Evolutionary conservation across 768 basidiomycete species (phyloP).

Genomic region (Tubosaeta sp.): DNA sequence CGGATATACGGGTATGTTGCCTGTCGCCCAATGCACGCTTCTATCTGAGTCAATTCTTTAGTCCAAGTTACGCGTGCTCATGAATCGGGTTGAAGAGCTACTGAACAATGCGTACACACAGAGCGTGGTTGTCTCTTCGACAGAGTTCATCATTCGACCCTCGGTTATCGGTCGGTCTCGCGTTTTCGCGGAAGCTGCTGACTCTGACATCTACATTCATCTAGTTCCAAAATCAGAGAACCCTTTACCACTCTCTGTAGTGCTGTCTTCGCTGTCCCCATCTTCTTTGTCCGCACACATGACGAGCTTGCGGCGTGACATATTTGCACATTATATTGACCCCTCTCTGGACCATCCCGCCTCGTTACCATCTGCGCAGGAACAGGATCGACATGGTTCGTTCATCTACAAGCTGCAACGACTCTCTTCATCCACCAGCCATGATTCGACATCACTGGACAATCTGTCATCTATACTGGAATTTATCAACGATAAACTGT

Average conservation of each 20-base stretch:
- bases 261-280: slow-evolving; percentile 57
- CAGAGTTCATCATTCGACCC: slow-evolving; percentile 46
- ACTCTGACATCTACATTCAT: slow-evolving; percentile 4
- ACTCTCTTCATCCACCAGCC: slow-evolving; percentile 39
- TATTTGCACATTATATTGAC: slow-evolving; percentile 57
- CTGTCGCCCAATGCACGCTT: not conserved
- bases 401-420: slow-evolving; percentile 46
- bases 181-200: slow-evolving; percentile 1
- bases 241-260: slow-evolving; percentile 45
- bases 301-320: slow-evolving; percentile 59
- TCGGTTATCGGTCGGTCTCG: slow-evolving; percentile 46
- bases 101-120: slow-evolving; percentile 64
- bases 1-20: slow-evolving; percentile 53
- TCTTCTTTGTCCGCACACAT: slow-evolving; percentile 53
- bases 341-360: slow-evolving; percentile 50
- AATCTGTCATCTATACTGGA: slow-evolving; percentile 53
- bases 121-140: slow-evolving; percentile 49
- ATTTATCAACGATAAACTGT: slow-evolving; percentile 59
- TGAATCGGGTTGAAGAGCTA: slow-evolving; percentile 65
- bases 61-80: slow-evolving; percentile 51
- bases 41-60: slow-evolving; percentile 25
- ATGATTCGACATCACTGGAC: slow-evolving; percentile 39
- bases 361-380: slow-evolving; percentile 36
- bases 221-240: slow-evolving; percentile 56
- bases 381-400: slow-evolving; percentile 29